Evolutionary conservation across 2,329 filamentous ascomycete species (phyloP), one percentile per base, ranked within the genome.

Genomic region (Beauveria caledonica): DNA sequence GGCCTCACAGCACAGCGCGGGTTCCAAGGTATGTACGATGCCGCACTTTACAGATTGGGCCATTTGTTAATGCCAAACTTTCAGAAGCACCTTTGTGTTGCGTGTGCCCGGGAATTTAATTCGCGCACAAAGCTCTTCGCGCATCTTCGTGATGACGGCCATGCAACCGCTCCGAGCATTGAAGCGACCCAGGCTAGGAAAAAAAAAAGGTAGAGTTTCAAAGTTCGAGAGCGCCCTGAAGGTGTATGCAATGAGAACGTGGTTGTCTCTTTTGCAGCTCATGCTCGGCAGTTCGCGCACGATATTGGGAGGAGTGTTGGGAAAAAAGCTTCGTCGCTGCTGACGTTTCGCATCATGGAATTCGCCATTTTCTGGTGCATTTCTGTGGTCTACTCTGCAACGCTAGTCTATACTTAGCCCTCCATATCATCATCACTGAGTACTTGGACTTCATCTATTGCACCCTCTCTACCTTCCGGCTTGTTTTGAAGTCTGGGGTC

Each of bases 361-460:
- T 48, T 9, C 42, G 27, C 7, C 4, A 17, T 42, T 5, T 9
- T 4, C 11, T 13, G 19, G 10, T 49, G 2, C 3, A 23, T 36
- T 45, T 11, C 6, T 45, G 52, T 11, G n/a, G n/a, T 36, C 11
- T 57, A 19, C 29, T 46, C 21, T 25, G 29, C 11, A 3, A 19
- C 21, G 5, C 23, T 7, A 21, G 17, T 21, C 25, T 51, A 58
- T 15, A 50, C 23, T 51, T 39, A 48, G 19, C 19, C 25, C 21
- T 15, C 48, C 36, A 70, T 71, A 55, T 79, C 76, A 50, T 86
- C 84, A 67, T 94, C 90, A 69, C 95, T 94, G 69, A 97, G 81
- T 3, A 85, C 87, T 71, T 97, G 90, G 3, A 99, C 93, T 68
- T 96, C 92, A 65, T 96, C 91, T 59, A 97, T 84, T 0, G 91